Conservation (phyloP, 495 filamentous ascomycete species). For the Podospora bellae-mahoneyi region DNA sequence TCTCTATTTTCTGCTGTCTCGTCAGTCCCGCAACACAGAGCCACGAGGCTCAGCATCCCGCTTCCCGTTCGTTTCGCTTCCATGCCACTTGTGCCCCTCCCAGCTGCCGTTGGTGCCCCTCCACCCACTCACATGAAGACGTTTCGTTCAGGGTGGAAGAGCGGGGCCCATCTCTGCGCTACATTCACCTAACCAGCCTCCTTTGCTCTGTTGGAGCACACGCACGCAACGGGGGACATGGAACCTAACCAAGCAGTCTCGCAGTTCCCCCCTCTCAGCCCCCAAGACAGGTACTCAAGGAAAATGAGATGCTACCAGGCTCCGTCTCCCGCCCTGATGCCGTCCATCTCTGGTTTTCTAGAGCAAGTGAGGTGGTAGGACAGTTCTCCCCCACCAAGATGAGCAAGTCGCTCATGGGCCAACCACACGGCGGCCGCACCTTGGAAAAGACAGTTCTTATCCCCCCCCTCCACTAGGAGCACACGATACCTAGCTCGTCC, state of each 20-base stretch:
- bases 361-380: neutral
- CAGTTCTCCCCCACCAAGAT: conserved; percentile 9
- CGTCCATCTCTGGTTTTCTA: neutral
- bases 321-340: neutral
- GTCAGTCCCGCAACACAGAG: neutral
- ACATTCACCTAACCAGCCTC: neutral
- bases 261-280: neutral
- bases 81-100: neutral
- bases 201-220: neutral
- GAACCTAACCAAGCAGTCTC: neutral
- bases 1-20: neutral
- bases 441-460: conserved; percentile 18
- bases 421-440: conserved; percentile 30
- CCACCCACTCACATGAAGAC: neutral
- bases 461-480: conserved; percentile 5
- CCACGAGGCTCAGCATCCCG: conserved; percentile 10
- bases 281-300: neutral
- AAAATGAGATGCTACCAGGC: neutral
- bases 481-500: conserved; percentile 14
- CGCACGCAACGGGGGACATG: neutral
- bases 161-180: neutral
- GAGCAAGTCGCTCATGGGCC: conserved; percentile 23
- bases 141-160: neutral
- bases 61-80: conserved; percentile 2
- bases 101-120: conserved; percentile 8